phyloP scores from a whole-genome alignment of 179 eudicot species.

The Heliamphora pulchella region DNA sequence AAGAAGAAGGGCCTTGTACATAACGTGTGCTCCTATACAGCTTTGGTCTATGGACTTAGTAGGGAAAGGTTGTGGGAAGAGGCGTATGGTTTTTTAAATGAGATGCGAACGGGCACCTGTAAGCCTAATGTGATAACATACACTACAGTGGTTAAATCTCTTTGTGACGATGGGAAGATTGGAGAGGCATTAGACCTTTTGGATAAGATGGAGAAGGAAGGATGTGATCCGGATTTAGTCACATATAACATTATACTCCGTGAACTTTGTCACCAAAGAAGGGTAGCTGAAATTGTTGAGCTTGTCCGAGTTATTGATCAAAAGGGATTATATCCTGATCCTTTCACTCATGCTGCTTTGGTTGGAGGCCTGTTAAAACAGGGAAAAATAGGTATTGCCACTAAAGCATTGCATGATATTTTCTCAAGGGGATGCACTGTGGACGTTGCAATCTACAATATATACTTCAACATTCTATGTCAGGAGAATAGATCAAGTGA shows the following conservation, averaged over 20 bases:
- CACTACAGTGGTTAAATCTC: constrained; percentile 37
- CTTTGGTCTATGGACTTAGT: constrained; percentile 48
- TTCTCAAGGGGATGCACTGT: constrained; percentile 24
- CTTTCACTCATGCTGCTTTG: constrained; percentile 44
- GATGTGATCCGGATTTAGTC: constrained; percentile 42
- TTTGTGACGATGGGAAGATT: constrained; percentile 46
- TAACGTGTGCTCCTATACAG: constrained; percentile 46
- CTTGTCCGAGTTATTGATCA: constrained; percentile 26
- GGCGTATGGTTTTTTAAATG: constrained; percentile 28
- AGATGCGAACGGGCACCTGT: constrained; percentile 38
- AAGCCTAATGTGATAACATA: constrained; percentile 42
- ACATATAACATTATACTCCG: constrained; percentile 46
- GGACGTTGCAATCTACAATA: constrained; percentile 43
- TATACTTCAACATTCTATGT: constrained; percentile 41
- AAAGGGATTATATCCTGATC: constrained; percentile 42
- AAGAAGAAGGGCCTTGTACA: constrained; percentile 49
- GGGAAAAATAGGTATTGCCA: constrained; percentile 35
- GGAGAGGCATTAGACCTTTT: constrained; percentile 38
- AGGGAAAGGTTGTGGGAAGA: constrained; percentile 38
- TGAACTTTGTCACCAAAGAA: constrained; percentile 35
- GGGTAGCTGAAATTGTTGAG: constrained; percentile 24
- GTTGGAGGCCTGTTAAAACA: constrained; percentile 52
- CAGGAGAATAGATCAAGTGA: constrained; percentile 27
- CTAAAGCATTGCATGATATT: constrained; percentile 27
- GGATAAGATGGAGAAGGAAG: constrained; percentile 42